phyloP scores from a whole-genome alignment of 495 filamentous ascomycete genomes.

The Aspergillus taichungensis region DNA sequence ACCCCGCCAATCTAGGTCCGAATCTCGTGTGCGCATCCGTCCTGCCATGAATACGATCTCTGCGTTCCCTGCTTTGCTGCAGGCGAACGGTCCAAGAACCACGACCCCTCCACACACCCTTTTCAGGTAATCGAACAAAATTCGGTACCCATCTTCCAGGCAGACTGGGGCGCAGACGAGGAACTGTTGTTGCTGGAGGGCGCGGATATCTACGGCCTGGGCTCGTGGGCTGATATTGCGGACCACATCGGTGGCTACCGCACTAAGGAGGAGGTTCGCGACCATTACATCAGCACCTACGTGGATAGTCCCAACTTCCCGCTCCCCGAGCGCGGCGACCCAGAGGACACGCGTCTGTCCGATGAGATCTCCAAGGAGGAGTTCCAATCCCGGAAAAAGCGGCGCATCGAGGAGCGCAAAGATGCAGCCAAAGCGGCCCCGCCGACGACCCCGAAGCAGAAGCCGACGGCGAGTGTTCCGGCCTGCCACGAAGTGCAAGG shows the following conservation, averaged over 20 bases:
- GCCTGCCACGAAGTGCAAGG: slow-evolving; percentile 96
- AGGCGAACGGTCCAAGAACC: slow-evolving; percentile 64
- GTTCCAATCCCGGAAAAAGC: slow-evolving; percentile 90
- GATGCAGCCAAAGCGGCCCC: slow-evolving; percentile 78
- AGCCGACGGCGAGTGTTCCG: slow-evolving; percentile 87
- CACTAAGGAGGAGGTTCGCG: slow-evolving; percentile 85
- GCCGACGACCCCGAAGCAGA: slow-evolving; percentile 81
- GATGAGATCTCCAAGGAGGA: slow-evolving; percentile 78
- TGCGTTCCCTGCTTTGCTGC: slow-evolving; percentile 92
- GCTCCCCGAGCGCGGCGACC: slow-evolving; percentile 73
- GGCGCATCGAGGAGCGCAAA: slow-evolving; percentile 85
- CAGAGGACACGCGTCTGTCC: slow-evolving; percentile 64
- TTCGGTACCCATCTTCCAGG: slow-evolving; percentile 89
- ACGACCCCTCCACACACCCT: slow-evolving; percentile 75
- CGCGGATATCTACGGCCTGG: slow-evolving; percentile 93
- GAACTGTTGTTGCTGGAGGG: slow-evolving; percentile 88
- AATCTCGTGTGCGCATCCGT: slow-evolving; percentile 75
- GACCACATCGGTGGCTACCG: slow-evolving; percentile 96
- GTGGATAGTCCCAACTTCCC: slow-evolving; percentile 77
- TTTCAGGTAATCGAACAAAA: slow-evolving; percentile 97
- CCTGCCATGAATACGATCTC: slow-evolving; percentile 90
- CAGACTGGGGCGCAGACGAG: slow-evolving; percentile 96
- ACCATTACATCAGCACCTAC: slow-evolving; percentile 87
- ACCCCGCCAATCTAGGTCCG: slow-evolving; percentile 55
- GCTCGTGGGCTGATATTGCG: slow-evolving; percentile 95